Evolutionary conservation across 441 rosid genomes (phyloP), one percentile per base, ranked within the genome.

Genomic region (Hypseocharis bilobata): DNA sequence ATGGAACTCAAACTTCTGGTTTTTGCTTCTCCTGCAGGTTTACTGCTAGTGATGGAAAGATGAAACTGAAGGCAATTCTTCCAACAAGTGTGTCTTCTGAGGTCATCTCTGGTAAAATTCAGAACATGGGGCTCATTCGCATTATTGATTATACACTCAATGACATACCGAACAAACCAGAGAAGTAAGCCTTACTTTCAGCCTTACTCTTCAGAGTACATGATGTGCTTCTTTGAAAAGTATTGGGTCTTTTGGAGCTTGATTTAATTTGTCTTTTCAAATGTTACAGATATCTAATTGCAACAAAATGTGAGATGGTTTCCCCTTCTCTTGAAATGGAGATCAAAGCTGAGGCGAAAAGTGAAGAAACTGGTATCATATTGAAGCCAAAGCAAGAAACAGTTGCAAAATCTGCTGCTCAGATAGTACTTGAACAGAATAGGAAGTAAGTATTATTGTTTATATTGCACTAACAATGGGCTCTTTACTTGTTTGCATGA

Each of bases 371-470:
- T 55, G 71, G 76, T 38, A 55, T 88, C 34, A 30, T 75, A 6
- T 70, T 89, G 79, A 88, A 84, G 71, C 87, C 96, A 0, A 92
- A 90, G 76, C 87, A 84, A 63, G 89, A 80, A 40, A 70, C 67
- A 36, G 81, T 83, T 42, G 29, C 92, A 0, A 88, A 88, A 70
- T 92, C 96, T 1, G 98, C 91, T 29, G 89, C 94, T 66, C 96
- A 92, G 77, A 92, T 90, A n/a, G 81, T 89, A 1, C 77, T 62
- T 10, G 96, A 89, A 42, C 94, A 89, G 57, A 80, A 73, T 23
- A 73, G 74, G 71, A 89, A 89, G 98, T 92, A 74, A 83, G 86
- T 55, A 11, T 3, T 26, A 6, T 62, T 44, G 3, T 13, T 26
- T 3, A 11, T 45, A 38, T 45, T 58, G 44, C 44, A 26, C 17